Conservation (phyloP, 2,329 filamentous ascomycete genomes). For the Xylariaceae sp. region DNA sequence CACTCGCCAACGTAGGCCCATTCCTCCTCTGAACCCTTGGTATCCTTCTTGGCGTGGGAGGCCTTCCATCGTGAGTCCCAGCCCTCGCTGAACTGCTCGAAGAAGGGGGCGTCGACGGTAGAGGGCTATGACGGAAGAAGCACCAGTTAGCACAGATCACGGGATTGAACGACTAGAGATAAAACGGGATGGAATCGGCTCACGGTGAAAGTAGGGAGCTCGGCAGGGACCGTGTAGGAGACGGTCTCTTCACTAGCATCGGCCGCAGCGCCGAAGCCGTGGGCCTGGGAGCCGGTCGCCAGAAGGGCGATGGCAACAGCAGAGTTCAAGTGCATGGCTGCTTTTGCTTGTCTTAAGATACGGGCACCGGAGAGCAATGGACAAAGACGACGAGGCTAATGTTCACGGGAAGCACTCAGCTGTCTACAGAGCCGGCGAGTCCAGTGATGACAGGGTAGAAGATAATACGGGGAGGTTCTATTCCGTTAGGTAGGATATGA, state of each 20-base stretch:
- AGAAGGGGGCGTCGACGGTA: conserved; percentile 82
- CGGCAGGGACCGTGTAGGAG: conserved; percentile 26
- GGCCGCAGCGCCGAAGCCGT: conserved; percentile 48
- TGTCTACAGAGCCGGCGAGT: conserved; percentile 4
- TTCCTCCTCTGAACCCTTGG: conserved; percentile 74
- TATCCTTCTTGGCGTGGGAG: conserved; percentile 94
- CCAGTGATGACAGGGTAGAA: too few relatives aligned
- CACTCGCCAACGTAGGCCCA: conserved; percentile 98
- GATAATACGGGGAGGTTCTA: too few relatives aligned
- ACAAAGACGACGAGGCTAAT: conserved; percentile 7
- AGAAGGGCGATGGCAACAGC: conserved; percentile 70
- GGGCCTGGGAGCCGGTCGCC: conserved; percentile 64
- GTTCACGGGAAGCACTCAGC: conserved; percentile 7
- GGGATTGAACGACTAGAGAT: not conserved
- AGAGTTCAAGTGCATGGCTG: conserved; percentile 78
- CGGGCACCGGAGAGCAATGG: too few relatives aligned
- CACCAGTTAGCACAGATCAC: conserved; percentile 11
- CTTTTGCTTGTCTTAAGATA: conserved; percentile 3
- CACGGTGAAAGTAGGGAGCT: conserved; percentile 84
- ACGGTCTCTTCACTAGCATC: not conserved
- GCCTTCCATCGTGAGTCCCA: conserved; percentile 93
- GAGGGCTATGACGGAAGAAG: conserved; percentile 59
- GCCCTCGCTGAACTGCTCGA: conserved; percentile 97
- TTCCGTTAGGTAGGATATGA: not conserved
- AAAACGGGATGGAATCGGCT: conserved; percentile 36